Evolutionary conservation across 1,284 basidiomycete genomes (phyloP), one percentile per base, ranked within the genome.

Genomic region (Hemileia vastatrix): DNA sequence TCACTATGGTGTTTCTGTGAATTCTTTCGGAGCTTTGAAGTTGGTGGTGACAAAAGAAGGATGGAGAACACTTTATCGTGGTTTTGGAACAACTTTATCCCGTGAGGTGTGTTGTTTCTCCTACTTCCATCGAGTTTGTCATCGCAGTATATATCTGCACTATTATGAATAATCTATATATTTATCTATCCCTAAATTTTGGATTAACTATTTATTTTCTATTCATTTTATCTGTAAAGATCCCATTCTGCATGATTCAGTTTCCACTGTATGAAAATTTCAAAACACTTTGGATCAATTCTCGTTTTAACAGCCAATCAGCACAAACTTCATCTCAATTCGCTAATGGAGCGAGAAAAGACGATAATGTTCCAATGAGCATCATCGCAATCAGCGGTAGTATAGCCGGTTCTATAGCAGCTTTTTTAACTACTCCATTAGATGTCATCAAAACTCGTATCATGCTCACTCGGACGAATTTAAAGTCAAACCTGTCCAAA

Each of bases 401-500:
- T 71, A 79, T 95, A 47, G 88, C 95, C 0, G 95, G 95, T 11
- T 91, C 87, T 0, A 80, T 89, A 15, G 91, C 93, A 2, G 94
- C 93, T 0, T 88, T 87, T 0, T 70, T 87, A 44, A 98, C 95
- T 0, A 98, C 95, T 0, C 95, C 95, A 0, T 79, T 98, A 18
- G 95, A 99, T 71, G 95, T 98, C 2, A 82, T 96, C 63, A 98
- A 98, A 77, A 99, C 94, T 1, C 83, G 95, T 13, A 88, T 97
- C 56, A 99, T 99, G 95, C 82, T 98, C 9, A 90, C 95, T 71
- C 80, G 86, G 59, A 80, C 84, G 68, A 89, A 70, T 59, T 83
- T 45, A 36, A 23, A 48, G 6, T 49, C 11, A 50, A n/a, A 27
- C 21, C 19, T 24, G 5, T 19, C 59, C 11, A 62, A 5, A 52